Evolutionary conservation across 352 stramenopile genomes (phyloP), one percentile per base, ranked within the genome.

Genomic region (Globisporangium rhizosaccharum): DNA sequence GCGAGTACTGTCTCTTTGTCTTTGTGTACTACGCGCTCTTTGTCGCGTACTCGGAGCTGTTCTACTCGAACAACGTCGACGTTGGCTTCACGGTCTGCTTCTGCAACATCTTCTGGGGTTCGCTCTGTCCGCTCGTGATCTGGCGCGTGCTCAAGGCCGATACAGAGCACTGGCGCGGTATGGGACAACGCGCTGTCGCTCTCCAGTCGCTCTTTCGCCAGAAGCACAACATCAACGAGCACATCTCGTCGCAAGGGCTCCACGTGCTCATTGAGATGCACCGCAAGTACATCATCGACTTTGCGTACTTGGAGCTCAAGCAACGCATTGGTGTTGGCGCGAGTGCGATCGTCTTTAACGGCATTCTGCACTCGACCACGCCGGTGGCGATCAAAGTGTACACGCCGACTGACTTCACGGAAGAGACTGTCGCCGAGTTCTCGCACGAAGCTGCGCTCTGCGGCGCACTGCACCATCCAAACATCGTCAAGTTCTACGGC

Each of bases 401-500:
- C 59, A 87, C 79, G 7, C 83, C 83, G 2, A 67, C 61, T 0
- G 53, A 81, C 9, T 53, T 91, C 20, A 77, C 67, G 0, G 79
- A 91, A 25, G 74, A 87, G 30, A 74, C 73, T 0, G 82, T 94
- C 33, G 80, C 79, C n/a, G 80, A 84, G 56, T 94, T 92, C 49
- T 92, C 82, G 4, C 82, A 94, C 28, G 84, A 92, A 57, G 84
- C 82, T 10, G 84, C 81, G 2, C 61, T 94, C 9, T 94, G 79
- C 59, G 75, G 78, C 79, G 28, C 36, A 2, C 8, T 54, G 66
- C 4, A 63, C 5, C 44, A 49, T n/a, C 44, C 85, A 1, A 94
- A 94, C 61, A 83, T 94, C 47, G 76, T 90, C 59, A 79, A 73
- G 56, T 94, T 94, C 63, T 87, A 89, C 49, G 85, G 82, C 25